These are phyloP conservation scores for Wickerhamiella azymoides DNA, from an alignment of 805 yeast species.

Conservation along the genomic window DNA sequence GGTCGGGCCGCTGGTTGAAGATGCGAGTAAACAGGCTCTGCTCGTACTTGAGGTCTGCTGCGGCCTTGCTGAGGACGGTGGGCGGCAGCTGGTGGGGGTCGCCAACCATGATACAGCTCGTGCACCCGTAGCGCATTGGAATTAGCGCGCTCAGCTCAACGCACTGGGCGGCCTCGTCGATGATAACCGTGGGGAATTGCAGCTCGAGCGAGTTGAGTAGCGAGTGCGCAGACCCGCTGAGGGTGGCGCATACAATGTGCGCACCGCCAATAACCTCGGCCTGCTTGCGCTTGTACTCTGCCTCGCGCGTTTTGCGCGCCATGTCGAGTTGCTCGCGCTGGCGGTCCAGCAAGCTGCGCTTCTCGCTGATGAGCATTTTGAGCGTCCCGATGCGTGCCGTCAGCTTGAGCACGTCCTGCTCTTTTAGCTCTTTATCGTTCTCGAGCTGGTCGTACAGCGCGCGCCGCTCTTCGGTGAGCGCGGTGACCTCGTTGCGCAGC, in stretches of 20 bases:
- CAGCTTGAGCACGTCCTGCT: neutral
- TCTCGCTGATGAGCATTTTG: constrained; percentile 39
- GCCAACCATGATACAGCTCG: constrained; percentile 90
- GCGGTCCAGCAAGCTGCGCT: constrained; percentile 63
- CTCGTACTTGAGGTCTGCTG: constrained; percentile 67
- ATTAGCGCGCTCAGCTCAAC: constrained; percentile 84
- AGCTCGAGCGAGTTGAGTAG: constrained; percentile 60
- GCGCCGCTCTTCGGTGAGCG: constrained; percentile 9
- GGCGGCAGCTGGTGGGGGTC: constrained; percentile 98
- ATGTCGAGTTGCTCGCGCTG: constrained; percentile 62
- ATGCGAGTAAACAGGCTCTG: constrained; percentile 89
- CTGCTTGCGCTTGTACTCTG: constrained; percentile 62
- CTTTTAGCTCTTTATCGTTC: neutral
- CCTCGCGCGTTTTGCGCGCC: constrained; percentile 59
- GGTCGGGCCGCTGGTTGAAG: constrained; percentile 48
- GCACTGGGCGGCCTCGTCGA: constrained; percentile 97
- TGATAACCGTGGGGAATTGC: constrained; percentile 76
- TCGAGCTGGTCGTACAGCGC: constrained; percentile 11
- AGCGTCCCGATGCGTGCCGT: constrained; percentile 19
- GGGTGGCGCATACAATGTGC: constrained; percentile 77
- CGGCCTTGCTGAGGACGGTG: constrained; percentile 80
- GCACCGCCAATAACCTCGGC: constrained; percentile 57
- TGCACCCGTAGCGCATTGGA: constrained; percentile 84
- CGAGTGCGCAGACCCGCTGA: constrained; percentile 91
- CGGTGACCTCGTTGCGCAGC: constrained; percentile 31